These are phyloP conservation scores for Lactifluus subvellereus DNA, from an alignment of 768 basidiomycete genomes.

Conservation along the genomic window DNA sequence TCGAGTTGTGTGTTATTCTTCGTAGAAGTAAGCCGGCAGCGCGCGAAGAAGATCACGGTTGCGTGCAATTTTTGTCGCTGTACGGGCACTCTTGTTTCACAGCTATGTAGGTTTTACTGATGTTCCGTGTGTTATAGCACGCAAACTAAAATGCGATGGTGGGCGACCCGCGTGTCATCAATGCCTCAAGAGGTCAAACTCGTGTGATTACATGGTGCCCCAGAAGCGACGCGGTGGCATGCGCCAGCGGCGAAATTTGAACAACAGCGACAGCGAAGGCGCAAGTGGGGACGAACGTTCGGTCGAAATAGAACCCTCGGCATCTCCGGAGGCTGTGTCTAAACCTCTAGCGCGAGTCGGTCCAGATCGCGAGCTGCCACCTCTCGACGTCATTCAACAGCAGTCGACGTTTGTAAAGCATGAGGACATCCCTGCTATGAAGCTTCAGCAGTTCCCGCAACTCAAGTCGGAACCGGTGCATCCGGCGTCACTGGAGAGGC, in stretches of 20 bases:
- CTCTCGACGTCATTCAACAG: conserved; percentile 11
- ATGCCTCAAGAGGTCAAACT: conserved; percentile 70
- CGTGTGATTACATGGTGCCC: conserved; percentile 74
- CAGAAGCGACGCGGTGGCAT: conserved; percentile 65
- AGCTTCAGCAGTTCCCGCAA: conserved; percentile 14
- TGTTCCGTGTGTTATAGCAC: conserved; percentile 42
- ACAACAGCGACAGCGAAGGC: conserved; percentile 44
- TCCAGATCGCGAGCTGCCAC: conserved; percentile 25
- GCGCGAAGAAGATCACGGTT: conserved; percentile 82
- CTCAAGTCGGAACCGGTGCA: conserved; percentile 26
- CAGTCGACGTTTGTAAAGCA: conserved; percentile 9
- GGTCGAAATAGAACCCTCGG: conserved; percentile 44
- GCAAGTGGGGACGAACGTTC: conserved; percentile 52
- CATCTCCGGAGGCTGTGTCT: conserved; percentile 44
- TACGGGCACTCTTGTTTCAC: conserved; percentile 37
- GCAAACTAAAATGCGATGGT: conserved; percentile 86
- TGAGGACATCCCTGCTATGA: conserved; percentile 11
- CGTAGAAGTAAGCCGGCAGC: conserved; percentile 55
- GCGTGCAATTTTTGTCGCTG: conserved; percentile 91
- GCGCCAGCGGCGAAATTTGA: conserved; percentile 36
- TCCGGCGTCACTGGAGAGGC: conserved; percentile 16
- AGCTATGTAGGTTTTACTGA: conserved; percentile 23
- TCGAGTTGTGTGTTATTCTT: conserved; percentile 17
- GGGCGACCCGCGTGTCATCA: conserved; percentile 78
- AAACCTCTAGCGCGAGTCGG: conserved; percentile 25